Evolutionary conservation across 768 basidiomycete genomes (phyloP).

Genomic region (Leccinum longicurvipes): DNA sequence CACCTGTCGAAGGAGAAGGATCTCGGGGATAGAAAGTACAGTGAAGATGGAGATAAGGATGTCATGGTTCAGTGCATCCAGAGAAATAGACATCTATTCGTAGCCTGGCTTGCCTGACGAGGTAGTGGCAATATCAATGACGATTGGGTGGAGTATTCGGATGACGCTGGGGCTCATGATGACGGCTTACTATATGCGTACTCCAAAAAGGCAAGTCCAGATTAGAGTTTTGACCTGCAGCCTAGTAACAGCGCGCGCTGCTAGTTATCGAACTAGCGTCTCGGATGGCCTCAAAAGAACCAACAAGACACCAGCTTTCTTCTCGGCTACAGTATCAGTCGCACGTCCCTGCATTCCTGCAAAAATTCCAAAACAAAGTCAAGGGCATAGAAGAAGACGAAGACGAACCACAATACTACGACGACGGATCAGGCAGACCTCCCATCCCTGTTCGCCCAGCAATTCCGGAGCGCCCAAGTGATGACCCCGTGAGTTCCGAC

Average conservation of each 20-base stretch:
- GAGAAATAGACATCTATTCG: constrained; percentile 15
- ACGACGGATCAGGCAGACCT: constrained; percentile 64
- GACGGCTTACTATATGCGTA: no score
- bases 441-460: constrained; percentile 74
- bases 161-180: no score
- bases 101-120: background rate
- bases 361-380: constrained; percentile 60
- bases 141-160: background rate
- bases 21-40: constrained; percentile 37
- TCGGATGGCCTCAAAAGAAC: constrained; percentile 52
- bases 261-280: background rate
- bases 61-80: constrained; percentile 36
- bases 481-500: constrained; percentile 69
- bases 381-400: constrained; percentile 54
- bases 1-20: constrained; percentile 44
- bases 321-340: constrained; percentile 63
- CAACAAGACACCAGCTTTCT: constrained; percentile 68
- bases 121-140: background rate
- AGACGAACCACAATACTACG: constrained; percentile 50
- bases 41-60: constrained; percentile 36
- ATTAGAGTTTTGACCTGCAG: background rate
- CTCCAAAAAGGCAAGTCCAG: constrained; percentile 18
- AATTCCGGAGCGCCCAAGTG: constrained; percentile 64
- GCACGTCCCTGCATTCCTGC: constrained; percentile 60
- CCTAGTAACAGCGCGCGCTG: no score